Evolutionary conservation across 2,329 filamentous ascomycete species (phyloP), one percentile per base, ranked within the genome.

Genomic region (Basipetospora chlamydospora): DNA sequence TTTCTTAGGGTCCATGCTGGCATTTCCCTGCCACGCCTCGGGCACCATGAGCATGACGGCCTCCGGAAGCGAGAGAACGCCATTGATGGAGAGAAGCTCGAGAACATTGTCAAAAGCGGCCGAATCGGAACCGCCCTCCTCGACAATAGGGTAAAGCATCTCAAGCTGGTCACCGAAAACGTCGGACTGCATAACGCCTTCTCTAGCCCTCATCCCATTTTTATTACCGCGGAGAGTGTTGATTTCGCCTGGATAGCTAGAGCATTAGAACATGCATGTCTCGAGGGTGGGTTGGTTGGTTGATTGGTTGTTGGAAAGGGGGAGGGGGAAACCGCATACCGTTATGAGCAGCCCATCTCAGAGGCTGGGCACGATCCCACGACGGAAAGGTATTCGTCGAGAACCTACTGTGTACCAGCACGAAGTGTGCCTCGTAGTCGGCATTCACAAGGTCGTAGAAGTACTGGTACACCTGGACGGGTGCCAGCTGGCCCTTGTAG

Each of bases 1-100:
- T 64, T 96, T 96, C 52, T 84, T 82, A 39, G 86, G 84, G 50
- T 95, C 87, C 80, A 96, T 93, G 41, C 77, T 67, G 26, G 77
- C 66, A 58, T 95, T 95, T 42, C 87, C 88, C 60, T 96, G 86
- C 88, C 88, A 96, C 42, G 88, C 88, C 61, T 96, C 88, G 16
- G 88, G 88, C 34, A 96, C 84, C 87, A 96, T 94, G 49, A 96
- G 72, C 88, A 96, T 96, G 48, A 96, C 83, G 35, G 88, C 88
- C 59, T 96, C 88, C 12, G 88, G 88, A 3, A 96, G 70, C 33
- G 88, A 96, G 36, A 96, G 71, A 28, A 96, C 88, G 43, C 88
- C 87, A 56, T 96, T 96, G 60, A 96, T 93, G 50, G 81, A 86
- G 45, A 96, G 67, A 28, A 96, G 66, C 61, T 96, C 88, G 12